Evolutionary conservation across 1,139 yeast species (phyloP).

Genomic region (Sugiyamaella xylanicola): DNA sequence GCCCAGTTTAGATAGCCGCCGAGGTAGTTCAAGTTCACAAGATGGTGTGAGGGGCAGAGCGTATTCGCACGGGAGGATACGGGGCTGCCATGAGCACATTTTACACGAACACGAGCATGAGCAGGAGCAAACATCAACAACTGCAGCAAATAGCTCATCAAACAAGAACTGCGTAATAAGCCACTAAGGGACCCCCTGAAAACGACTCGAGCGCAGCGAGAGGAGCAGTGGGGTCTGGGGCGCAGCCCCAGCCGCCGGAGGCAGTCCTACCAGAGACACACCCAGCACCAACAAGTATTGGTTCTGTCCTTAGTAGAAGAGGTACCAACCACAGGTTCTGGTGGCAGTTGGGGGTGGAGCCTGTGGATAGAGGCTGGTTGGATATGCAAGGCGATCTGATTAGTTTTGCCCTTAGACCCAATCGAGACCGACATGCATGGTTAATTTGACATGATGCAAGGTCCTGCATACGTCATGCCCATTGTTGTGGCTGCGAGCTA

Average conservation of each 20-base stretch:
- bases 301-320: too few relatives aligned
- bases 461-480: background rate
- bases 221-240: background rate
- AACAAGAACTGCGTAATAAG: too few relatives aligned
- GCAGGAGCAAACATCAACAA: background rate
- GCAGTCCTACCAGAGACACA: too few relatives aligned
- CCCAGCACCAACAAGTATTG: too few relatives aligned
- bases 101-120: too few relatives aligned
- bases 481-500: background rate
- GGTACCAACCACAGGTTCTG: too few relatives aligned
- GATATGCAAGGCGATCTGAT: background rate
- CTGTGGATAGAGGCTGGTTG: background rate
- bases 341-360: background rate
- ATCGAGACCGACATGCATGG: background rate
- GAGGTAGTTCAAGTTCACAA: too few relatives aligned
- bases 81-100: too few relatives aligned
- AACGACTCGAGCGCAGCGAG: background rate
- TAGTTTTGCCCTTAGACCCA: background rate
- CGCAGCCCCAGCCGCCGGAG: background rate
- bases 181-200: background rate
- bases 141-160: too few relatives aligned
- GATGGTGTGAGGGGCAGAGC: too few relatives aligned
- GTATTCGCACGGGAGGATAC: too few relatives aligned
- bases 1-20: too few relatives aligned
- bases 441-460: background rate